Base-by-base conservation (phyloP, 2,329 filamentous ascomycete genomes). In the Exophiala mesophila region DNA sequence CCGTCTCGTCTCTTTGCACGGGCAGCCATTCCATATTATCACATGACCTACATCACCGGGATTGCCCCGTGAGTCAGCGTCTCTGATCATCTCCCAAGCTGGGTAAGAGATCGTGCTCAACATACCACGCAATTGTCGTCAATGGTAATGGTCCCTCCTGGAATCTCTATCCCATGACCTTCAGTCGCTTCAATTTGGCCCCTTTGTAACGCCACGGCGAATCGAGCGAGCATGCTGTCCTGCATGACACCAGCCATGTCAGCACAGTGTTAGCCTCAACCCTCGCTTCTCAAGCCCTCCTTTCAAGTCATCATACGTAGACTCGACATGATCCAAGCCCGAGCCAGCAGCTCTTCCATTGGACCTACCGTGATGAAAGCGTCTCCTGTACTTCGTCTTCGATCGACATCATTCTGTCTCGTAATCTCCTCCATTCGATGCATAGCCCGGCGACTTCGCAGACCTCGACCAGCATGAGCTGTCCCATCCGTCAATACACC, bases 381-480 rank as follows among this genome's bases (percentile, higher is more conserved):
- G 46, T 81, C 77, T 42, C 71, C 70, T 52, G 74, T 70, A 10
- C 77, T 77, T 12, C 73, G 76, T 49, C 71, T 72, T 23, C 77
- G 69, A 43, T 77, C 70, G 47, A 75, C 70, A 53, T 82, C 77
- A 55, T 83, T 83, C 54, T 77, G 69, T 47, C 70, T 74, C 41
- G 72, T 77, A 54, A 83, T 83, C 44, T 73, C 69, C 44, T 82
- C 79, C 39, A 70, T 72, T 39, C 78, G 66, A 26, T 80, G 71
- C 64, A 83, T 73, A 7, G 77, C 68, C 53, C 75, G 77, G 28
- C 76, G 65, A 52, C 76, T 80, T 18, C 64, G 59, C 9, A 82
- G 67, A 2, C 77, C 76, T 13, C 33, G 17, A 8, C 34, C 32
- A n/a, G 19, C 8, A 24, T 20, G 30, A 26, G 37, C 12, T 42